Evolutionary conservation across 331 rosid species (phyloP), one percentile per base, ranked within the genome.

Genomic region (Cucumis variabilis): DNA sequence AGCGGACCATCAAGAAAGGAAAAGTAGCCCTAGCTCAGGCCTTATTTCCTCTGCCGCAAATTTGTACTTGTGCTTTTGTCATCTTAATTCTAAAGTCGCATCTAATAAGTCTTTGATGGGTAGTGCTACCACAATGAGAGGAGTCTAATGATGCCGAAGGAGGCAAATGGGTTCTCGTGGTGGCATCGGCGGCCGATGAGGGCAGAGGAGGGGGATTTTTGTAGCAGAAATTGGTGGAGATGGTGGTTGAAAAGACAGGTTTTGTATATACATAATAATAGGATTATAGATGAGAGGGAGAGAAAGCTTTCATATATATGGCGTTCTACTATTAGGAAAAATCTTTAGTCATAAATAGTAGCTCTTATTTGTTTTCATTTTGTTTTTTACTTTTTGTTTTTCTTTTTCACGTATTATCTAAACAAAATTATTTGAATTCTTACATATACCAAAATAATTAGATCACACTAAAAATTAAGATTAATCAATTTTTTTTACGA

Each of bases 121-220:
- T 21, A 3, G 68, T 23, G 27, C 3, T 23, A 9, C 68, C 1
- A 3, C 13, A 0, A 5, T 8, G 68, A 2, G 24, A 21, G 68
- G 13, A 63, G 68, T 63, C 68, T 63, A 63, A 20, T 20, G 17
- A 13, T 5, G 55, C 17, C 19, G 10, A 17, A 74, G 21, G 30
- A 14, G 48, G 83, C 17, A 19, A 20, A 48, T 1, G 3, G 15
- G 84, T 79, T 37, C 11, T 9, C 3, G 66, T 79, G 84, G 84
- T 15, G 84, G 66, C 21, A 23, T 1, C 12, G 41, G 10, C 6
- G 58, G 30, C 21, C 62, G 82, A 20, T 21, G 19, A 44, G 30
- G 82, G 30, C 37, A 3, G 46, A 24, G 84, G 84, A 79, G 84
- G 66, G 23, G 83, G 25, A 78, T 51, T 50, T 15, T 23, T 78